A percentile compares a stretch with the other conserved stretches of the same genome.
These are phyloP conservation scores for Penicillium verhagenii DNA, from an alignment of 495 filamentous ascomycete genomes.

Conservation along the genomic window DNA sequence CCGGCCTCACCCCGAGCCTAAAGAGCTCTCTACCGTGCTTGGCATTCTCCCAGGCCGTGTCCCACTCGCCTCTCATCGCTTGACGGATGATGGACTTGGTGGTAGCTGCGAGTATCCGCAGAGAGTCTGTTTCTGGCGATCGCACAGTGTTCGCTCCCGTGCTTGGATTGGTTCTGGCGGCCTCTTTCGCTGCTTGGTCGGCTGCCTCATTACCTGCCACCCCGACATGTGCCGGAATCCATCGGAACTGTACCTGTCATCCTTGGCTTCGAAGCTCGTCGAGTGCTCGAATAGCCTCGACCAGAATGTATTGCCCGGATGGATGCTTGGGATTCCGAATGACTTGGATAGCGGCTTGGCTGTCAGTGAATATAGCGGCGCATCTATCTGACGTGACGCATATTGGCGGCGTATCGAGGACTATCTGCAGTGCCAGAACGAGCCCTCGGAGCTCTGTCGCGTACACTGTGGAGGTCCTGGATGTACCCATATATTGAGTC, in stretches of 20 bases:
- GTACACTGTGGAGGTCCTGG: no score
- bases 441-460: neutral
- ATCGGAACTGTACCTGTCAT: slow-evolving; percentile 8
- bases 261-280: slow-evolving; percentile 1
- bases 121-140: slow-evolving; percentile 7
- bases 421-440: slow-evolving; percentile 2
- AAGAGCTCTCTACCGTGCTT: slow-evolving; percentile 13
- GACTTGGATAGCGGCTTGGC: slow-evolving; percentile 11
- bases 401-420: slow-evolving; percentile 4
- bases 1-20: slow-evolving; percentile 4
- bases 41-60: slow-evolving; percentile 7
- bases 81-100: slow-evolving; percentile 5
- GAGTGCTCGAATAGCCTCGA: slow-evolving; percentile 5
- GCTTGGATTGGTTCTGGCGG: slow-evolving; percentile 1
- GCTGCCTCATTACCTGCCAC: slow-evolving; percentile 27
- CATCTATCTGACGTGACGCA: neutral
- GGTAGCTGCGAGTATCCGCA: slow-evolving; percentile 11
- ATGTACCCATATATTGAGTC: no score
- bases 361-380: slow-evolving; percentile 13
- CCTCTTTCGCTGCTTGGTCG: slow-evolving; percentile 15
- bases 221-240: slow-evolving; percentile 27
- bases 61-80: slow-evolving; percentile 6
- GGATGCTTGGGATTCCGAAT: slow-evolving; percentile 8
- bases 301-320: slow-evolving; percentile 12
- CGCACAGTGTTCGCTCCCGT: slow-evolving; percentile 1